Base-by-base conservation (phyloP, 192 early-diverging fungal genomes). In the Coemansia sp. region DNA sequence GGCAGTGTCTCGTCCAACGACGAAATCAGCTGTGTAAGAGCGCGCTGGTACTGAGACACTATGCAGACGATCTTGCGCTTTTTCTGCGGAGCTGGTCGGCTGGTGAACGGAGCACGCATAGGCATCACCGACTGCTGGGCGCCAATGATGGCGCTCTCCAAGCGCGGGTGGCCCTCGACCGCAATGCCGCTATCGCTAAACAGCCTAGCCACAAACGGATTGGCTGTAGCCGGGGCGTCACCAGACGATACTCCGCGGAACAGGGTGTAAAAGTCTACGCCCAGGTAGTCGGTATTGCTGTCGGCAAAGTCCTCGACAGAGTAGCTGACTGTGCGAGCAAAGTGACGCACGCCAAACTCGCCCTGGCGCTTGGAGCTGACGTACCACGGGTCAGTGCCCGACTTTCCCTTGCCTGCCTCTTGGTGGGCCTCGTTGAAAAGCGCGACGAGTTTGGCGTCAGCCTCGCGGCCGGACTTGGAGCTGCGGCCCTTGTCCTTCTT, bases 341-440 rank as follows among this genome's bases (percentile, higher is more conserved):
- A 96, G 77, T 98, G 96, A 61, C 90, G 88, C 60, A 97, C 85
- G 44, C 89, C 86, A 82, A 98, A 98, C 63, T 79, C 75, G 46
- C 76, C 80, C 10, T 75, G 63, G 27, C 77, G 82, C 68, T 70
- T 78, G 42, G 68, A 65, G 29, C 46, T 59, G 20, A 74, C 43
- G 27, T 76, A 80, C 76, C 78, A 85, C 8, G 76, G n/a, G 49
- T 77, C 72, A 9, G 36, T 11, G 27, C 52, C 63, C 12, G 68
- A 15, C 49, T 80, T 81, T 55, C 54, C 49, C 43, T 73, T 76
- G 57, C 59, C 69, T 20, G 72, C 7, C 24, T 70, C 61, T 9
- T 55, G 43, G 22, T 81, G 78, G 22, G 70, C 73, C 20, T 78
- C 79, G 65, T 73, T 66, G 51, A 85, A 85, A 29, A 73, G 79